These are phyloP conservation scores for Amauroascus niger DNA, from an alignment of 2,329 filamentous ascomycete genomes.

Conservation along the genomic window DNA sequence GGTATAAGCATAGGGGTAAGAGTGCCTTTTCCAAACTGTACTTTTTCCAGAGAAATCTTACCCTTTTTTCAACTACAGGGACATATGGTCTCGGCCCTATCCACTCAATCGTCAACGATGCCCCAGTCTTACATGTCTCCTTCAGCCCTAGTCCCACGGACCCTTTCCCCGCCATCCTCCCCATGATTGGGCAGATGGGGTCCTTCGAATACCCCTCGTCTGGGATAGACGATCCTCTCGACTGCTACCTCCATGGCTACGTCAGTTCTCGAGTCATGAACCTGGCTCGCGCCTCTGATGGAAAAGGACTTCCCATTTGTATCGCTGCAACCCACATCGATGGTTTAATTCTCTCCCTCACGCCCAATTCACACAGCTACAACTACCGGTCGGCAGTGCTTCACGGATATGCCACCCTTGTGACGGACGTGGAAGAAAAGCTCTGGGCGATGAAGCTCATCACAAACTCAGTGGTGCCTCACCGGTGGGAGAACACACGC, in stretches of 20 bases:
- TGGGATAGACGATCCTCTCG: constrained; percentile 52
- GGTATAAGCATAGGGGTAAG: constrained; percentile 55
- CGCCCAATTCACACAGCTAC: constrained; percentile 71
- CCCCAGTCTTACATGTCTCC: constrained; percentile 68
- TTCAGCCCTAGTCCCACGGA: constrained; percentile 54
- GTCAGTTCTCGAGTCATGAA: constrained; percentile 70
- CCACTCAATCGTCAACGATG: constrained; percentile 63
- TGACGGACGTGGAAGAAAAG: constrained; percentile 60
- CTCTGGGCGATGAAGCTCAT: constrained; percentile 69
- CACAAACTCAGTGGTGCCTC: constrained; percentile 61
- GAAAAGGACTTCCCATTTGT: constrained; percentile 57
- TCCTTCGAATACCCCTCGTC: constrained; percentile 57
- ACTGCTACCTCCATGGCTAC: constrained; percentile 78
- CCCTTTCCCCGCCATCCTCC: constrained; percentile 66
- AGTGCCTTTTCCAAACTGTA: not conserved
- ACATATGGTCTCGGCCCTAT: constrained; percentile 64
- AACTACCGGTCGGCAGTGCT: constrained; percentile 76
- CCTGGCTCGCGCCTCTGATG: constrained; percentile 40
- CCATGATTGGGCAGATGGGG: constrained; percentile 78
- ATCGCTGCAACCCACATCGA: constrained; percentile 66
- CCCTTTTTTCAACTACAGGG: constrained; percentile 38
- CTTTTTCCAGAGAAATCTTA: constrained; percentile 11
- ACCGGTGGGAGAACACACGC: constrained; percentile 59
- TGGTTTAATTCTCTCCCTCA: constrained; percentile 68
- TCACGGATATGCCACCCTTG: constrained; percentile 61